These are phyloP conservation scores for Eucalyptus sp. DNA, from an alignment of 345 rosid genomes.

Conservation along the genomic window DNA sequence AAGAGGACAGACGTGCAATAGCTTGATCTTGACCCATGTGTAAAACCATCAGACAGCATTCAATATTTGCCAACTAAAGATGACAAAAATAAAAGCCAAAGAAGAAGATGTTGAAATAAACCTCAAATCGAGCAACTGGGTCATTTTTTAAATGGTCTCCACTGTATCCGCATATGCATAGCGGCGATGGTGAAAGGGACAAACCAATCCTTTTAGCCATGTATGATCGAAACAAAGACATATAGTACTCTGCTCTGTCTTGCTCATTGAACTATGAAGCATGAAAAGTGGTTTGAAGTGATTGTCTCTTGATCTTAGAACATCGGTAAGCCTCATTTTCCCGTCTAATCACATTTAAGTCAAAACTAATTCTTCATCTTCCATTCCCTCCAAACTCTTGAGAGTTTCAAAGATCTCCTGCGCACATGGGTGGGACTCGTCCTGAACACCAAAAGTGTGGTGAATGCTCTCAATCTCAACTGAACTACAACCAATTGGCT, in stretches of 20 bases:
- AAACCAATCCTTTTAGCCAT: not conserved
- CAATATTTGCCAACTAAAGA: not conserved
- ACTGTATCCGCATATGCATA: not conserved
- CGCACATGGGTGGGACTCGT: not conserved
- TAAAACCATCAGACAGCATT: not conserved
- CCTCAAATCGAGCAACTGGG: not conserved
- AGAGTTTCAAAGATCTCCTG: not conserved
- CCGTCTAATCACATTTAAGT: not conserved
- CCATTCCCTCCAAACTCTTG: not conserved
- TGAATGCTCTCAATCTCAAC: not conserved
- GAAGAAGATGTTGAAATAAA: not conserved
- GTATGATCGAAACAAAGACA: not conserved
- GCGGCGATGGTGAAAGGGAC: not conserved
- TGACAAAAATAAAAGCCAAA: not conserved
- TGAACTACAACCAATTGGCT: not conserved
- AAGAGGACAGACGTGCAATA: not conserved
- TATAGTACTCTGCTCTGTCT: not conserved
- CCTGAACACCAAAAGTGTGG: not conserved
- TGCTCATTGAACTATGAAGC: not conserved
- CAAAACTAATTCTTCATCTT: not conserved
- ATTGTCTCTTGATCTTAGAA: not conserved
- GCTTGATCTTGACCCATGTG: not conserved
- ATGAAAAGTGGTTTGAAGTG: not conserved
- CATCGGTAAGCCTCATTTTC: not conserved
- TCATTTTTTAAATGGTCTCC: not conserved